phyloP scores from a whole-genome alignment of 257 asterid genomes.

The Lantana camara region DNA sequence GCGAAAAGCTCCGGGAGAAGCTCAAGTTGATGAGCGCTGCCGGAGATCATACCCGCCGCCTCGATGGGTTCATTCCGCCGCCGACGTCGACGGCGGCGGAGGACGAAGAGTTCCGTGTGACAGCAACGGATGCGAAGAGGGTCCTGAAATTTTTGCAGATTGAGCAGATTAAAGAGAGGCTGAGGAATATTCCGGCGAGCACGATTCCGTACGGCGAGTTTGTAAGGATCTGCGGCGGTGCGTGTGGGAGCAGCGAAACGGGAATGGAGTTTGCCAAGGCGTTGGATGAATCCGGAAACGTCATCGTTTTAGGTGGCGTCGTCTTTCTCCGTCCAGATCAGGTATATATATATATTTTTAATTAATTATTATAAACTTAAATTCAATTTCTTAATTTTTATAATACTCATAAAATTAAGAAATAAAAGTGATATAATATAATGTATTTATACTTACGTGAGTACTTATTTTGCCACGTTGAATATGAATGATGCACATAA shows the following conservation, averaged over 20 bases:
- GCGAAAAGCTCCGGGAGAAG: constrained; percentile 64
- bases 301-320: constrained; percentile 73
- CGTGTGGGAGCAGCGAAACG: constrained; percentile 40
- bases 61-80: constrained; percentile 39
- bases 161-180: constrained; percentile 44
- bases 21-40: constrained; percentile 42
- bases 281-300: constrained; percentile 73
- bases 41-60: constrained; percentile 36
- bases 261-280: constrained; percentile 66
- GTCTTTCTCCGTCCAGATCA: constrained; percentile 78
- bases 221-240: constrained; percentile 52
- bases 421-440: no score
- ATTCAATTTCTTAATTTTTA: no score
- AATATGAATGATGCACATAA: neutral
- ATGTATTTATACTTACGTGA: no score
- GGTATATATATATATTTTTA: constrained; percentile 45
- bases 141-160: constrained; percentile 51
- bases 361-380: no score
- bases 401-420: no score
- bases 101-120: constrained; percentile 27
- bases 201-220: constrained; percentile 58
- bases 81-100: constrained; percentile 16
- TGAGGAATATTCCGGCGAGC: constrained; percentile 56
- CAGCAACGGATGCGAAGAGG: constrained; percentile 55
- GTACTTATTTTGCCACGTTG: no score